Base-by-base conservation (phyloP, 108 stramenopile species). In the Pseudonitzschia multiseries region DNA sequence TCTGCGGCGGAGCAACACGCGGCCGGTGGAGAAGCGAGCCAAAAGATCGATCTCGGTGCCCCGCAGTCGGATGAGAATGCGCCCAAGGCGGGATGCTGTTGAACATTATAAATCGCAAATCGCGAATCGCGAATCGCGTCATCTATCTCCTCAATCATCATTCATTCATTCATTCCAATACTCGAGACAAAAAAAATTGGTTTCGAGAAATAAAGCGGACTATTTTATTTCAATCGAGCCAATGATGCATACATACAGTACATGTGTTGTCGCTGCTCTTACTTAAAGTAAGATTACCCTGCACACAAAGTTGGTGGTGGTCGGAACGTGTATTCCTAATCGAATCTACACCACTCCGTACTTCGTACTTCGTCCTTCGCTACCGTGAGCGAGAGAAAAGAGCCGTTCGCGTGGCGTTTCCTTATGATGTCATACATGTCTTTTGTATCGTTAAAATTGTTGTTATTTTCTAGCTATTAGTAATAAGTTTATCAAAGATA, bases 51-150 rank as follows among this genome's bases (percentile, higher is more conserved):
- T 50, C 67, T 79, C 2, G 53, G 63, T 21, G 33, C 73, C 52
- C 15, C 51, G 8, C 27, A 67, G 29, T 33, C 61, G 3, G 52
- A 61, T 10, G 79, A 48, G 18, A 65, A 74, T 32, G 43, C 71
- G 9, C 70, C 70, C 0, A 66, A 65, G 70, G 33, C 70, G 24
- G 77, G 77, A 18, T 77, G 77, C 42, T 77, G 77, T 68, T 77
- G 71, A 71, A 77, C n/a, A 71, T n/a, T n/a, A n/a, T n/a, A n/a
- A n/a, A n/a, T n/a, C n/a, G n/a, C n/a, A n/a, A n/a, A n/a, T n/a
- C n/a, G n/a, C n/a, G n/a, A n/a, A n/a, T 3, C 54, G 17, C 20
- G 9, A n/a, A 10, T 26, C 54, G 13, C 54, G 54, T 10, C 46
- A 10, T 14, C 46, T 18, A n/a, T n/a, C 14, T 48, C 46, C 12